Evolutionary conservation across 179 eudicot species (phyloP).

Genomic region (Silene noctiflora): DNA sequence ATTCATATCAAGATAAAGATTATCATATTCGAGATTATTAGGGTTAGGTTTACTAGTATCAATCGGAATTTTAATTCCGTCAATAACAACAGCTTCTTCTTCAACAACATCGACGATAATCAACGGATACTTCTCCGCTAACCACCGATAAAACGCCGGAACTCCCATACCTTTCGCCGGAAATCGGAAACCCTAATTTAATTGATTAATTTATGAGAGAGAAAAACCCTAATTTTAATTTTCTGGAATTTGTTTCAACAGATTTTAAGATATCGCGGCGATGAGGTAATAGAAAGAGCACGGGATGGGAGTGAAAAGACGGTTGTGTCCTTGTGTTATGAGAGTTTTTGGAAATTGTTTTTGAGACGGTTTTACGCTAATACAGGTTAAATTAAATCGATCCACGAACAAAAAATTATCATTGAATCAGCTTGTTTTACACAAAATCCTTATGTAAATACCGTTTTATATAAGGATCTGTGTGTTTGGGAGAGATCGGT

Average conservation of each 20-base stretch:
- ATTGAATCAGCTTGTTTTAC: too few species aligned
- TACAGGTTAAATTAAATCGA: too few species aligned
- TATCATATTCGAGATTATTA: conserved; percentile 65
- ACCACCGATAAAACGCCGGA: conserved; percentile 82
- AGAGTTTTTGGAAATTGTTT: background rate
- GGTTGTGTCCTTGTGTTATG: background rate
- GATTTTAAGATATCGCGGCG: conserved; percentile 7
- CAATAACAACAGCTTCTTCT: conserved; percentile 63
- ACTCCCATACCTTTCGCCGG: conserved; percentile 47
- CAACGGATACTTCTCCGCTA: conserved; percentile 85
- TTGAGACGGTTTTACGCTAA: background rate
- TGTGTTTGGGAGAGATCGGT: too few species aligned
- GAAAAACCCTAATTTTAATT: conserved; percentile 25
- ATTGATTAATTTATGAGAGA: conserved; percentile 4
- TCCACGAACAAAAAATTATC: too few species aligned
- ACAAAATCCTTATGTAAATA: too few species aligned
- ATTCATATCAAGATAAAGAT: conserved; percentile 81
- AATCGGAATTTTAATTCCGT: conserved; percentile 66
- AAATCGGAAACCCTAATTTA: background rate
- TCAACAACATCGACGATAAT: conserved; percentile 69
- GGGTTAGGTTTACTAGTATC: conserved; percentile 80
- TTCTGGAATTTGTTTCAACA: background rate
- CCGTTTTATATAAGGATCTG: too few species aligned
- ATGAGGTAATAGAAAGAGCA: background rate
- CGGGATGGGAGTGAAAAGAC: background rate